Conservation (phyloP, 768 basidiomycete species). For the Rhizopogon vesiculosus region DNA sequence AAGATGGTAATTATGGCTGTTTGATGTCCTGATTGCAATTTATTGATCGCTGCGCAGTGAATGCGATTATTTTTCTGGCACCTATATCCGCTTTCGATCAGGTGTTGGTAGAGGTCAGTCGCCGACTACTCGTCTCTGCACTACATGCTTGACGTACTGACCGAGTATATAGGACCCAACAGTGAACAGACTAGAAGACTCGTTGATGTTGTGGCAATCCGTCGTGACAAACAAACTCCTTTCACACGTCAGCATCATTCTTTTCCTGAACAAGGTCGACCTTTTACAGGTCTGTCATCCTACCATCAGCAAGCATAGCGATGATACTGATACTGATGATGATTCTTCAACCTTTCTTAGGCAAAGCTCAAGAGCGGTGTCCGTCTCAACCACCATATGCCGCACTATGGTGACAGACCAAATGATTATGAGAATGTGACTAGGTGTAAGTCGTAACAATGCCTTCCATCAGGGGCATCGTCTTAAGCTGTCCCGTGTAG, state of each 20-base stretch:
- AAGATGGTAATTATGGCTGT: conserved; percentile 51
- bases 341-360: conserved; percentile 26
- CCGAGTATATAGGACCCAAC: conserved; percentile 48
- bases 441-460: conserved; percentile 49
- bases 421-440: conserved; percentile 78
- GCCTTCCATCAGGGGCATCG: background rate
- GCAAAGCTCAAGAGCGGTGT: conserved; percentile 76
- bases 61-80: conserved; percentile 85
- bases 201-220: conserved; percentile 66
- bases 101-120: conserved; percentile 65
- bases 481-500: conserved; percentile 30
- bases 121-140: conserved; percentile 4
- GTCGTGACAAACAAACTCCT: conserved; percentile 74
- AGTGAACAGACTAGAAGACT: conserved; percentile 79
- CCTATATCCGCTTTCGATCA: conserved; percentile 89
- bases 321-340: conserved; percentile 4
- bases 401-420: conserved; percentile 65
- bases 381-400: conserved; percentile 62
- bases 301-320: background rate
- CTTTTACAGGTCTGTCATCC: conserved; percentile 52
- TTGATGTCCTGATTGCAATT: background rate
- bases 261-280: conserved; percentile 83
- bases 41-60: conserved; percentile 41
- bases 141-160: conserved; percentile 1
- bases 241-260: conserved; percentile 67